These are phyloP conservation scores for Exsudoporus frostii DNA, from an alignment of 768 basidiomycete species.

Conservation along the genomic window DNA sequence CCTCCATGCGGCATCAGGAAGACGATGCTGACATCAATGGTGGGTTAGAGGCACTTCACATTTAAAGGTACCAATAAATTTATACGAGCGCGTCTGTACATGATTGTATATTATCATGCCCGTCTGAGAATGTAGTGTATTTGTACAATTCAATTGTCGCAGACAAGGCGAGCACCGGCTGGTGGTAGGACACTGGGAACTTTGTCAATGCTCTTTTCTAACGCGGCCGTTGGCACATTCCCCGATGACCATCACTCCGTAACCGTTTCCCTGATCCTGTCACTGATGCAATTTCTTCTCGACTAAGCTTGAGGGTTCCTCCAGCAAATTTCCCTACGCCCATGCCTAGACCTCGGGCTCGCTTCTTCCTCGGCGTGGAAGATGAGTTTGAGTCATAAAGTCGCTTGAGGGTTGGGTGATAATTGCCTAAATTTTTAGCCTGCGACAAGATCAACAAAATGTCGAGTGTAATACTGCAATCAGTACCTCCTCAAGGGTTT, in stretches of 20 bases:
- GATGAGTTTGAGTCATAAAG: constrained; percentile 46
- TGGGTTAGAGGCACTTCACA: constrained; percentile 21
- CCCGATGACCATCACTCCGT: background rate
- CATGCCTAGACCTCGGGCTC: constrained; percentile 69
- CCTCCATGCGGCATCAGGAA: constrained; percentile 13
- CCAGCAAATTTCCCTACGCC: constrained; percentile 74
- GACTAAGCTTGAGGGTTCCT: constrained; percentile 64
- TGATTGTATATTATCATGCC: constrained; percentile 4
- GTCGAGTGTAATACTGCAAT: background rate
- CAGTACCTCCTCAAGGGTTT: constrained; percentile 66
- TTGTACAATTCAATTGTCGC: background rate
- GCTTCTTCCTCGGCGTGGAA: constrained; percentile 36
- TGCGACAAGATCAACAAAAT: constrained; percentile 28
- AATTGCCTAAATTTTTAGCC: constrained; percentile 85
- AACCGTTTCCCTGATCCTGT: constrained; percentile 21
- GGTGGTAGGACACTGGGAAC: background rate
- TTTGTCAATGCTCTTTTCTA: background rate
- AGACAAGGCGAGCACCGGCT: background rate
- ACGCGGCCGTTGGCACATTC: constrained; percentile 3
- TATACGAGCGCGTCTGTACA: constrained; percentile 1
- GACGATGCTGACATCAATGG: constrained; percentile 24
- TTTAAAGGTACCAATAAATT: constrained; percentile 14
- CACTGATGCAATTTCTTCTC: constrained; percentile 51
- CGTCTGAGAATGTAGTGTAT: constrained; percentile 2
- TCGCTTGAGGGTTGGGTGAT: constrained; percentile 75